A percentile compares a stretch with the other conserved stretches of the same genome.
Conservation (phyloP, 371 early-diverging fungal genomes). For the Mucor irregularis region DNA sequence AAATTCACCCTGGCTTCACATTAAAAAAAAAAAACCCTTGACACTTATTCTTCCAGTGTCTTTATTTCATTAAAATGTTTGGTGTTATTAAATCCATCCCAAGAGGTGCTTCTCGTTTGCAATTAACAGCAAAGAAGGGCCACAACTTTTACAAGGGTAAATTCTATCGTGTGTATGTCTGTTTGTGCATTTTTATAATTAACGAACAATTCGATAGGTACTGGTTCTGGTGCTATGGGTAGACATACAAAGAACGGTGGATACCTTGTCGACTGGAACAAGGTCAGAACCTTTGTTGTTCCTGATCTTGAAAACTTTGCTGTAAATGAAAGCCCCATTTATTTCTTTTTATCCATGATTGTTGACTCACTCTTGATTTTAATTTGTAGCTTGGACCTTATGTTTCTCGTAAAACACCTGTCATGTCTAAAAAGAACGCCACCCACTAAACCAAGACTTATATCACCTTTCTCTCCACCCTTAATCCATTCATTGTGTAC, state of each 20-base stretch:
- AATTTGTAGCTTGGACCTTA: conserved; percentile 63
- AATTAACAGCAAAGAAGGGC: conserved; percentile 78
- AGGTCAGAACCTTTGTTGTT: conserved; percentile 80
- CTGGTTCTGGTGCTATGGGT: conserved; percentile 83
- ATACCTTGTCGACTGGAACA: conserved; percentile 71
- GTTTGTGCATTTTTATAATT: background rate
- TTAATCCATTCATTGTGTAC: background rate
- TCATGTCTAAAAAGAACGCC: conserved; percentile 8
- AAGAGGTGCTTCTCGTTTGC: conserved; percentile 76
- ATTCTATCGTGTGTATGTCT: background rate
- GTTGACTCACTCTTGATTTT: background rate
- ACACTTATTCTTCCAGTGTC: no score
- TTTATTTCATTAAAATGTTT: conserved; percentile 48
- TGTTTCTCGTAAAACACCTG: conserved; percentile 64
- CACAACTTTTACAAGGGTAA: conserved; percentile 84
- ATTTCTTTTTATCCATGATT: background rate
- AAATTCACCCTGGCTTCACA: no score
- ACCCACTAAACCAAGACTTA: conserved; percentile 1
- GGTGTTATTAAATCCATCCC: conserved; percentile 72
- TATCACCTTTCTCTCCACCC: background rate
- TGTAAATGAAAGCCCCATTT: conserved; percentile 26
- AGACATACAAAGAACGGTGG: conserved; percentile 80
- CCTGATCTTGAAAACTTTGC: conserved; percentile 74
- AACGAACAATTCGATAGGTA: conserved; percentile 56
- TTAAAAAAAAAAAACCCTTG: no score